Evolutionary conservation across 1,139 yeast genomes (phyloP).

Genomic region (Saccharomyces hybrid): DNA sequence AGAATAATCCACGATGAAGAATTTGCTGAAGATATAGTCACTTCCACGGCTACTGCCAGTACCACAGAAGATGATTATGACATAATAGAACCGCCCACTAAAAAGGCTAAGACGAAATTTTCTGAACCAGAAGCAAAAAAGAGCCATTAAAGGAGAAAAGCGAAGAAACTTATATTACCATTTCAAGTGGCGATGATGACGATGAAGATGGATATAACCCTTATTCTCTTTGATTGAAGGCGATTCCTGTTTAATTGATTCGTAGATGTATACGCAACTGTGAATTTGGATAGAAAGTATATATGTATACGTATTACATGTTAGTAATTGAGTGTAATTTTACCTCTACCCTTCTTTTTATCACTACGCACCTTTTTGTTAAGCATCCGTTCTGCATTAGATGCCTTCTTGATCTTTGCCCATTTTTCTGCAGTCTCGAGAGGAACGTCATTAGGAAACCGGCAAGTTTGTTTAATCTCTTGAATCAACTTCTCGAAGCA

Average conservation of each 20-base stretch:
- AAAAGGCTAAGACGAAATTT: constrained; percentile 13
- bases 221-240: not conserved
- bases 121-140: not conserved
- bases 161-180: constrained; percentile 2
- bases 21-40: constrained; percentile 17
- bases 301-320: not conserved
- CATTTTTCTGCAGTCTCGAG: constrained; percentile 48
- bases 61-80: constrained; percentile 16
- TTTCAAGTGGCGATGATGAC: constrained; percentile 5
- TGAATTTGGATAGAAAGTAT: not conserved
- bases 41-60: constrained; percentile 12
- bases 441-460: constrained; percentile 45
- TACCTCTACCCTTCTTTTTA: constrained; percentile 45
- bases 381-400: constrained; percentile 44
- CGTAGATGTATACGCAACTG: not conserved
- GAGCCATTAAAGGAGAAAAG: constrained; percentile 5
- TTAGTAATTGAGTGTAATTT: constrained; percentile 1
- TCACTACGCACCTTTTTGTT: constrained; percentile 47
- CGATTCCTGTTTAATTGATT: not conserved
- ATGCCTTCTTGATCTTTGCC: constrained; percentile 41
- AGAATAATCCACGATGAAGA: constrained; percentile 25
- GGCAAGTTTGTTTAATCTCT: constrained; percentile 44
- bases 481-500: constrained; percentile 54
- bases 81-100: constrained; percentile 15
- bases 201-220: constrained; percentile 13